Evolutionary conservation across 169 alveolate species (phyloP).

Genomic region (Plasmodium gaboni): DNA sequence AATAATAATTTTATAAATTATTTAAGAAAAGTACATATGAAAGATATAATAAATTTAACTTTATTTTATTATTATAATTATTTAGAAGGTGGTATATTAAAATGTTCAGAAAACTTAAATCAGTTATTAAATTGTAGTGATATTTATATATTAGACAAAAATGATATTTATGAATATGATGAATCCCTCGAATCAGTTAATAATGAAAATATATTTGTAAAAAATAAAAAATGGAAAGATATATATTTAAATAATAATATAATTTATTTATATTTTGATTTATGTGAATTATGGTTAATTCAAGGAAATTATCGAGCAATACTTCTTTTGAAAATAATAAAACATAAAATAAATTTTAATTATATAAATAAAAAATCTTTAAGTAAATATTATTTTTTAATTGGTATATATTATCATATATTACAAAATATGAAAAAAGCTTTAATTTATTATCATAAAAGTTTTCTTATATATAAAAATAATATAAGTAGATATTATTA

Average conservation of each 20-base stretch:
- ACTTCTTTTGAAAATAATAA: constrained; percentile 40
- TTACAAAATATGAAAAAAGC: constrained; percentile 40
- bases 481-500: constrained; percentile 35
- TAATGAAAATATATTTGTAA: constrained; percentile 12
- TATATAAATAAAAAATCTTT: constrained; percentile 42
- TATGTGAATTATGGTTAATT: constrained; percentile 72
- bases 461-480: constrained; percentile 38
- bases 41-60: constrained; percentile 52
- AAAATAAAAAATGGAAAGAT: not conserved
- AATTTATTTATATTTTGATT: constrained; percentile 51
- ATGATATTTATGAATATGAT: constrained; percentile 64
- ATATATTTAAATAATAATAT: constrained; percentile 23
- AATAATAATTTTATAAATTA: not conserved
- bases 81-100: constrained; percentile 10
- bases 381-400: constrained; percentile 56
- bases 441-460: constrained; percentile 43
- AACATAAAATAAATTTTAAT: constrained; percentile 49
- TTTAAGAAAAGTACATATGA: constrained; percentile 18
- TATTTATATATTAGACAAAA: constrained; percentile 9
- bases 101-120: constrained; percentile 7
- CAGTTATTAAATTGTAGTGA: not conserved
- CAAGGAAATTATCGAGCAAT: constrained; percentile 34
- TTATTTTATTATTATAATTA: constrained; percentile 36
- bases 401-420: constrained; percentile 66
- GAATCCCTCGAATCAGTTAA: constrained; percentile 38